Evolutionary conservation across 768 basidiomycete species (phyloP).

Genomic region (Solioccasus polychromus): DNA sequence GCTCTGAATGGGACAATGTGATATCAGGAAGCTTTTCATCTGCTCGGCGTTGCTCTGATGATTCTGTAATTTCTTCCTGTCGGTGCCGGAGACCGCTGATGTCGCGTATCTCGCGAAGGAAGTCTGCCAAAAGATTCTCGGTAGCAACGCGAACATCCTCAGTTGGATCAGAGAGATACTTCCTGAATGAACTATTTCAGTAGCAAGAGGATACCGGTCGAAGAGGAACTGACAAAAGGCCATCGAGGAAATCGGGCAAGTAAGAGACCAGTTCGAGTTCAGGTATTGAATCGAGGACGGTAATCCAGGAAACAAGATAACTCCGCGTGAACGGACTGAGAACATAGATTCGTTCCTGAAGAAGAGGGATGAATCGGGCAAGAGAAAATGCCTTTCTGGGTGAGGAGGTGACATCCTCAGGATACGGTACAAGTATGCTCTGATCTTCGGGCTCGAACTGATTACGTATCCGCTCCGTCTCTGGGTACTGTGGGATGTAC

Average conservation of each 20-base stretch:
- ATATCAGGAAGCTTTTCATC: conserved; percentile 60
- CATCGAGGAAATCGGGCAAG: conserved; percentile 93
- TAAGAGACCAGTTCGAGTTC: conserved; percentile 94
- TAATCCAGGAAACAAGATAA: conserved; percentile 97
- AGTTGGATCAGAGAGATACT: conserved; percentile 93
- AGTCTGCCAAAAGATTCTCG: conserved; percentile 84
- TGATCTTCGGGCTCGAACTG: conserved; percentile 40
- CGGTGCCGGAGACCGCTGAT: conserved; percentile 73
- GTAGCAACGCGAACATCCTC: conserved; percentile 92
- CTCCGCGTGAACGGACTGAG: conserved; percentile 93
- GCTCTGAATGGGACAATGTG: conserved; percentile 55
- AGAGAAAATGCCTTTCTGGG: conserved; percentile 86
- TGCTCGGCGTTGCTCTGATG: conserved; percentile 37
- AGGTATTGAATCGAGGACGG: conserved; percentile 91
- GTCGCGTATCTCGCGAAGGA: conserved; percentile 86
- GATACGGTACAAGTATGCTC: conserved; percentile 65
- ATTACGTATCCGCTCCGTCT: conserved; percentile 64
- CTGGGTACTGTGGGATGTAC: conserved; percentile 86
- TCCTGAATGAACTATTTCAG: conserved; percentile 43
- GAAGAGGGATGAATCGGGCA: conserved; percentile 89
- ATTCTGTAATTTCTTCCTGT: conserved; percentile 51
- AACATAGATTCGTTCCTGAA: conserved; percentile 92
- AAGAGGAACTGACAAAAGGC: conserved; percentile 66
- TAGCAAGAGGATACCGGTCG: conserved; percentile 1
- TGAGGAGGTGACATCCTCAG: conserved; percentile 43